phyloP scores from a whole-genome alignment of 1,139 yeast genomes.

The Suhomyces kunorum region DNA sequence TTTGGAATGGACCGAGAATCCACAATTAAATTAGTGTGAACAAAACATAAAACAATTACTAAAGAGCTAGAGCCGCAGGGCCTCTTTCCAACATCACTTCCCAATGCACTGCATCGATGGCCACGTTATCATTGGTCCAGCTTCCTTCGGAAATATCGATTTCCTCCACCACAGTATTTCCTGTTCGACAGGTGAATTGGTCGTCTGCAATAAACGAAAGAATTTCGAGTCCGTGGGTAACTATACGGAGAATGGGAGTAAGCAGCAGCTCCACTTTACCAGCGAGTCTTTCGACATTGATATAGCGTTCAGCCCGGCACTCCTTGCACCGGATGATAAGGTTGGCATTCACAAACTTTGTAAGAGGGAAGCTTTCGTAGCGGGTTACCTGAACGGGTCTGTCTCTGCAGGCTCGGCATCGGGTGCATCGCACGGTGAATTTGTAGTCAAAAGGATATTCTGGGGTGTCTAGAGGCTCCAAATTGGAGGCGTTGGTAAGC shows the following conservation, averaged over 20 bases:
- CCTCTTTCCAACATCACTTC: conserved; percentile 8
- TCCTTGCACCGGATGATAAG: conserved; percentile 21
- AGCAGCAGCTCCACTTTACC: conserved; percentile 14
- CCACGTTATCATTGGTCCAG: conserved; percentile 23
- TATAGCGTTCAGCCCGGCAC: conserved; percentile 22
- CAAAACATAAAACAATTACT: too few relatives aligned
- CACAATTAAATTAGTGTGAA: too few relatives aligned
- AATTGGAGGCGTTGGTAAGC: conserved; percentile 19
- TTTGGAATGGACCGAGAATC: too few relatives aligned
- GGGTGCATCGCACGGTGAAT: conserved; percentile 21
- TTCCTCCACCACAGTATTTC: conserved; percentile 16
- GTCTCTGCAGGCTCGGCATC: conserved; percentile 20
- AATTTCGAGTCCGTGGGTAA: conserved; percentile 22
- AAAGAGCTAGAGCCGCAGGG: conserved; percentile 3
- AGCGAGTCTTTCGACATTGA: conserved; percentile 16
- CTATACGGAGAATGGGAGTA: conserved; percentile 18
- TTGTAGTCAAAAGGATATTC: conserved; percentile 23
- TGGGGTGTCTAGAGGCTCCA: conserved; percentile 21
- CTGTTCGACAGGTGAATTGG: conserved; percentile 19
- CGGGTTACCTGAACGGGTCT: conserved; percentile 24
- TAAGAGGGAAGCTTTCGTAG: conserved; percentile 18
- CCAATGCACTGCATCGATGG: conserved; percentile 19
- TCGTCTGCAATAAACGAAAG: conserved; percentile 21
- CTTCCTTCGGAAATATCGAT: conserved; percentile 23
- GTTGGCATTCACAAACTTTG: conserved; percentile 22